Percentiles rank a stretch among this genome's conserved stretches.
Evolutionary conservation across 306 rosid species (phyloP).

Genomic region (Carpinus viminea): DNA sequence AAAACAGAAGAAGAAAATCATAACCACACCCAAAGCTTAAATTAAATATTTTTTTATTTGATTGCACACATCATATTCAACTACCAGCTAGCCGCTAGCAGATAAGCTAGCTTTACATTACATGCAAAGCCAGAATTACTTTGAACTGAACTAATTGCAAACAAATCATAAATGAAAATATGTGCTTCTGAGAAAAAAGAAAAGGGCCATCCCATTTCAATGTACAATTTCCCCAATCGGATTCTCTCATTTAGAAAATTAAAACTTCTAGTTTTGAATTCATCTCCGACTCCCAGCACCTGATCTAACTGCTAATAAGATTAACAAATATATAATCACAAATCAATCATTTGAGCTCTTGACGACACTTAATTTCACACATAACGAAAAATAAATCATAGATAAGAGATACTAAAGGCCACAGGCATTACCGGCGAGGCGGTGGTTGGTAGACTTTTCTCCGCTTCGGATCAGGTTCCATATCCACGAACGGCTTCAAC

Average conservation of each 20-base stretch:
- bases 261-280: neutral
- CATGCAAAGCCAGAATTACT: neutral
- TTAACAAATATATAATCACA: neutral
- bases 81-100: neutral
- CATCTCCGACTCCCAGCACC: neutral
- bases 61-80: neutral
- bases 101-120: neutral
- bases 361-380: neutral
- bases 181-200: neutral
- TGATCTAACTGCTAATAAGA: neutral
- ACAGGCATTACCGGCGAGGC: conserved; percentile 28
- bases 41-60: neutral
- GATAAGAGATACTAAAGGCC: neutral
- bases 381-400: neutral
- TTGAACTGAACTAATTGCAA: too few relatives aligned
- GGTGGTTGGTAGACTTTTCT: conserved; percentile 32
- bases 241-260: neutral
- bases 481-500: neutral
- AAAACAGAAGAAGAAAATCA: too few relatives aligned
- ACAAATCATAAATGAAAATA: too few relatives aligned
- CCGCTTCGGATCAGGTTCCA: conserved; percentile 38
- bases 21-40: neutral
- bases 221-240: neutral
- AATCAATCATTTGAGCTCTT: neutral
- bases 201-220: neutral